Base-by-base conservation (phyloP, 495 filamentous ascomycete species). In the Penicillium canescens region DNA sequence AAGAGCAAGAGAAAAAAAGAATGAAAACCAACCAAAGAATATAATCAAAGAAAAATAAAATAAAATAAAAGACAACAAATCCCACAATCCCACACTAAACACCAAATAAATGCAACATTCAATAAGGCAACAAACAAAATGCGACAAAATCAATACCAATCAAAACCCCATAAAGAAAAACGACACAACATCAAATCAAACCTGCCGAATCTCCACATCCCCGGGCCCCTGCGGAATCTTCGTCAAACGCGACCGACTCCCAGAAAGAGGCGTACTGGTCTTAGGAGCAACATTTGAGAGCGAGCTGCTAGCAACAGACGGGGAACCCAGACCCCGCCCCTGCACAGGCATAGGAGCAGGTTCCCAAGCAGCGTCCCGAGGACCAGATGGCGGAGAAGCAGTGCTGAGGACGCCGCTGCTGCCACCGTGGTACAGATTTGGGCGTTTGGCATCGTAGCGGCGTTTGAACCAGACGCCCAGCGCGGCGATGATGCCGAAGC, bases 381-480 rank as follows among this genome's bases (percentile, higher is more conserved):
- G 54, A 28, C 21, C 46, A 10, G 28, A 31, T 31, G 46, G 35
- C 24, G 39, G 49, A 1, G 49, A 51, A 3, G 46, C 23, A 1
- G 48, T 24, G 21, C 52, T 60, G n/a, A 63, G 18, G n/a, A 53
- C 28, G 12, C 54, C 50, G 6, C 59, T 56, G 36, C 53, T 52
- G 6, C 58, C 62, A 10, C 57, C 65, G 45, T 71, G 66, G 50
- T 76, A 74, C 13, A 72, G 70, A 31, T 58, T 50, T 6, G 73
- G 68, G n/a, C 70, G 62, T 54, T 69, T 77, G 2, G 67, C 67
- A 45, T 78, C 74, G 62, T 79, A 70, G 23, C 76, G 78, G 20
- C 77, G 76, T 48, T 79, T 79, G 18, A 79, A 59, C 67, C 72
- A 78, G 31, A 73, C 55, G 9, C 70, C 77, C 0, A 66, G 34